Evolutionary conservation across 1,284 basidiomycete species (phyloP).

Genomic region (Polyporus tsugae): DNA sequence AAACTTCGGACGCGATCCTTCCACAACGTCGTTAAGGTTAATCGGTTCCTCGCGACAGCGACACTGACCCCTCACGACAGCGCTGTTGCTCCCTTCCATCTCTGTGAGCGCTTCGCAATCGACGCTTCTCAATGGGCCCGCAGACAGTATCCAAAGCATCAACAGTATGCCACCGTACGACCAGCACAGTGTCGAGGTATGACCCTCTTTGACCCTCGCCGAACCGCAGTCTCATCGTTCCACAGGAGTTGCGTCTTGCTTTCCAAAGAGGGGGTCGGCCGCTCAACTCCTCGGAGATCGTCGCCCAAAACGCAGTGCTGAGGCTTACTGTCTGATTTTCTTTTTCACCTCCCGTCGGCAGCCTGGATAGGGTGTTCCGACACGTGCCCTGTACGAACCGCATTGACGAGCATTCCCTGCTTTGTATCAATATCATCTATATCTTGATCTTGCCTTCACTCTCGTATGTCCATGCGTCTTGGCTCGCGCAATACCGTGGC

Average conservation of each 20-base stretch:
- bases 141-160: constrained; percentile 37
- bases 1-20: constrained; percentile 23
- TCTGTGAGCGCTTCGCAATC: constrained; percentile 8
- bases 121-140: neutral
- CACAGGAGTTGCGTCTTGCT: constrained; percentile 41
- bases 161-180: constrained; percentile 35
- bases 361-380: too few relatives aligned
- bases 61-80: neutral
- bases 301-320: constrained; percentile 29
- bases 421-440: constrained; percentile 26
- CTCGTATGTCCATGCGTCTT: neutral
- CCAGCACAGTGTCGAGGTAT: constrained; percentile 41
- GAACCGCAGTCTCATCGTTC: neutral
- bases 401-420: constrained; percentile 12
- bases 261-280: constrained; percentile 34
- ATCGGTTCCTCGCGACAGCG: neutral
- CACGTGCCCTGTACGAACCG: constrained; percentile 11
- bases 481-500: too few relatives aligned
- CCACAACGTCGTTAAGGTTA: constrained; percentile 25
- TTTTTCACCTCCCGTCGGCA: neutral
- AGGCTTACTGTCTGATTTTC: constrained; percentile 23
- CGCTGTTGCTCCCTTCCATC: constrained; percentile 20
- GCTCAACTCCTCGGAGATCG: constrained; percentile 40
- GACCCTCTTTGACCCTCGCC: constrained; percentile 6
- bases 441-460: neutral